These are phyloP conservation scores for Aureobasidium subglaciale DNA, from an alignment of 2,329 filamentous ascomycete species.

Conservation along the genomic window DNA sequence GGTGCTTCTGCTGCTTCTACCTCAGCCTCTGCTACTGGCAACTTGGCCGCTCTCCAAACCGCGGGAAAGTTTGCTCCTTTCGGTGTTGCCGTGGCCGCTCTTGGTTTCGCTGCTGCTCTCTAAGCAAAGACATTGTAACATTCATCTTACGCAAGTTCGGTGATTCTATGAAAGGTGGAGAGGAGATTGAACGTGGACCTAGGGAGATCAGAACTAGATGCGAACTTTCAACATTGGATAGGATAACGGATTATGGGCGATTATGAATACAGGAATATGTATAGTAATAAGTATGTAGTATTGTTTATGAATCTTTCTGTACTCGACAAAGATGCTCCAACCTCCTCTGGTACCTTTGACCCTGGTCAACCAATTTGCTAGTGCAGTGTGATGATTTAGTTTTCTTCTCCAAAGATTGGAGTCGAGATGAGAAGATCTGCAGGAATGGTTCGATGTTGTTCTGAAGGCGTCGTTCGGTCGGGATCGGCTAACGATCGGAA, in stretches of 20 bases:
- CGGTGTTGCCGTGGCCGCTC: neutral
- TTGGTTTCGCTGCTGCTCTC: conserved; percentile 2
- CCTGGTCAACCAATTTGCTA: neutral
- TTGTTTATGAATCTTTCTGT: neutral
- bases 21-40: neutral
- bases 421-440: neutral
- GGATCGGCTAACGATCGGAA: neutral
- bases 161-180: neutral
- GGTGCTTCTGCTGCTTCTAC: neutral
- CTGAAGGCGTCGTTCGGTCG: neutral
- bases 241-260: neutral
- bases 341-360: neutral
- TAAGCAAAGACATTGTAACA: neutral
- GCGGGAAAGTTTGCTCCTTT: neutral
- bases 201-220: neutral
- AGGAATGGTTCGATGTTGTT: neutral
- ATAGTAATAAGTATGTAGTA: neutral
- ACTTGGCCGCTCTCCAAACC: neutral
- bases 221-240: neutral
- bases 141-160: neutral
- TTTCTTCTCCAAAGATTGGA: too few relatives aligned
- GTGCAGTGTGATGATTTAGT: too few relatives aligned
- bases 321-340: neutral
- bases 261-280: neutral
- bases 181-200: neutral